Evolutionary conservation across 768 basidiomycete genomes (phyloP), one percentile per base, ranked within the genome.

Genomic region (Serendipita indica): DNA sequence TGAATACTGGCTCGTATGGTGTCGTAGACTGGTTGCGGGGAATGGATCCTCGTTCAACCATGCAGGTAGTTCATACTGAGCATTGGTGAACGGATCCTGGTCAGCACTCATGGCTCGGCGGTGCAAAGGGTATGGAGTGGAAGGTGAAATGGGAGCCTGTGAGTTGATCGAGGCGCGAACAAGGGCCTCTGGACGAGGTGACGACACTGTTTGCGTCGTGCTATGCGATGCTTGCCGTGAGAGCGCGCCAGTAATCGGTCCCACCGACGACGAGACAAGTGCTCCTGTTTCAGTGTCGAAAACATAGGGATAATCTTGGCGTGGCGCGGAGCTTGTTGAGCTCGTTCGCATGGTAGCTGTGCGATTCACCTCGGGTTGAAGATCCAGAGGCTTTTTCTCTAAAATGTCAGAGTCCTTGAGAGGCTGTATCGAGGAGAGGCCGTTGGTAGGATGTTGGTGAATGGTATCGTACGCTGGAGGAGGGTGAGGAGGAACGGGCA

Each of bases 401-500:
- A n/a, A n/a, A n/a, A n/a, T n/a, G n/a, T n/a, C n/a, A n/a, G n/a
- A n/a, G n/a, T n/a, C n/a, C n/a, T n/a, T n/a, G n/a, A n/a, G n/a
- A n/a, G 41, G 41, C 41, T 43, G 41, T 6, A 43, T 43, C 27
- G 41, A 25, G 41, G 41, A 43, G 1, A 43, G n/a, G n/a, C n/a
- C n/a, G 41, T n/a, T 18, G 18, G 41, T 43, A n/a, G 5, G 41
- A 43, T n/a, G n/a, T 6, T 43, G n/a, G 18, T 43, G n/a, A n/a
- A 43, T 43, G 41, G 41, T 25, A 18, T 54, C 49, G 22, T 54
- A 54, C 12, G 49, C 49, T 54, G 49, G 49, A 25, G 49, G 49
- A n/a, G 49, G 49, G 22, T 54, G 49, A 7, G 49, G 49, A 2
- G 49, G 49, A 28, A 30, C 49, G 10, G 49, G 49, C 10, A 54